Base-by-base conservation (phyloP, 2,329 filamentous ascomycete species). In the Salinomyces thailandicus region DNA sequence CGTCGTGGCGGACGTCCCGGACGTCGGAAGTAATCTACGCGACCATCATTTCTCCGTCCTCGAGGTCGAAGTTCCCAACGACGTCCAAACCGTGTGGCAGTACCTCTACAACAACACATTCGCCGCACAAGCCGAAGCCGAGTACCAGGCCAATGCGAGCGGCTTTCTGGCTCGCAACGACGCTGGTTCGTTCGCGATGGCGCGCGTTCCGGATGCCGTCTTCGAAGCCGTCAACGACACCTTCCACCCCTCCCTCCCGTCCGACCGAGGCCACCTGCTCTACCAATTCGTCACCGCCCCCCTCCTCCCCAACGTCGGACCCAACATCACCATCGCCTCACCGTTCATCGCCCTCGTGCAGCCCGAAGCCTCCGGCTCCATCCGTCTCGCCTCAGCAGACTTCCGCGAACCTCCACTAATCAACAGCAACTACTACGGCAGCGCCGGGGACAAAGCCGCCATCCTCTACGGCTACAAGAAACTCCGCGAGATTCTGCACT, bases 1-100 rank as follows among this genome's bases (percentile, higher is more conserved):
- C 2, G 56, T 72, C 1, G 46, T 77, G 11, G 61, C 69, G 4
- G 65, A 79, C 42, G 69, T 75, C 0, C 68, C 71, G 1, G 73
- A 77, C 24, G 76, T 82, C 2, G 78, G 78, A 2, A 69, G 68
- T 42, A 77, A 81, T 53, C 62, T 82, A 0, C 63, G 77, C 39
- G 76, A 82, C 48, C 75, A 78, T 28, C 71, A 71, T 28, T 70
- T 70, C 41, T 63, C 75, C 19, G 63, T 66, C 1, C 61, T 71
- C 36, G 61, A 71, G 11, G 68, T 69, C 31, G 60, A 65, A 33
- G 51, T 58, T 53, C 4, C 52, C 49, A 5, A 55, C 61, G 16
- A 16, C 9, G 22, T 26, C 22, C 9, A 26, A 26, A 26, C 9
- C 22, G n/a, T 26, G 9, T 26, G 22, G 22, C 22, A 26, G 22